These are phyloP conservation scores for Baorangia bicolor DNA, from an alignment of 768 basidiomycete genomes.

Conservation along the genomic window DNA sequence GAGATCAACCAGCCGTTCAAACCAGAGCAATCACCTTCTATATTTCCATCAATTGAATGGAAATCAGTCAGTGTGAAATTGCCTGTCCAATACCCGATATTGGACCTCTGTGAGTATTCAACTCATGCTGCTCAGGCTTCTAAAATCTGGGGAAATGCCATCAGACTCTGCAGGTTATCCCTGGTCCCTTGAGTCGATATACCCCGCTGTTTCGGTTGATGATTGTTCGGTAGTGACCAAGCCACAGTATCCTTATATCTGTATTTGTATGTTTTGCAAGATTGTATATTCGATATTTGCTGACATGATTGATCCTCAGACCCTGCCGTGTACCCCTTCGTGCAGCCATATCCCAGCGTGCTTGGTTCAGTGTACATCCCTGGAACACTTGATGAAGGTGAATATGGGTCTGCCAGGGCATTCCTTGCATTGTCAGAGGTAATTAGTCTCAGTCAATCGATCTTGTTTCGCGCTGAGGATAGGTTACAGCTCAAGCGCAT, in stretches of 20 bases:
- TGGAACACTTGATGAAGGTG: constrained; percentile 4
- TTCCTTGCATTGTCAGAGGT: constrained; percentile 15
- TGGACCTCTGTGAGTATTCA: constrained; percentile 36
- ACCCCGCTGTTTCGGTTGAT: constrained; percentile 15
- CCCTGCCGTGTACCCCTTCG: constrained; percentile 16
- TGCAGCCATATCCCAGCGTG: constrained; percentile 9
- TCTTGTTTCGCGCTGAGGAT: constrained; percentile 1
- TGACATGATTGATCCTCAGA: constrained; percentile 8
- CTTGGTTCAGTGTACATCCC: background rate
- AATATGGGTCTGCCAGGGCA: background rate
- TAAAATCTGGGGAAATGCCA: background rate
- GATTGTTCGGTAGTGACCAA: background rate
- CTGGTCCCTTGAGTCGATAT: constrained; percentile 24
- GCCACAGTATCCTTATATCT: constrained; percentile 23
- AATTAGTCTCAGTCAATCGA: background rate
- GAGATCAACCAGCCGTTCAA: constrained; percentile 4
- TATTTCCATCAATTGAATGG: background rate
- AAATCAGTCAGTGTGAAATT: constrained; percentile 15
- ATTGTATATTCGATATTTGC: background rate
- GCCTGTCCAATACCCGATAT: constrained; percentile 18
- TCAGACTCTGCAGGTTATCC: constrained; percentile 29
- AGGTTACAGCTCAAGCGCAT: background rate
- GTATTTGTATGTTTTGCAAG: constrained; percentile 22
- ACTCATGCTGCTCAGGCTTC: background rate
- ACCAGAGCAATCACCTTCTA: background rate